Evolutionary conservation across 176 grass and related monocot species (phyloP), one percentile per base, ranked within the genome.

Genomic region (Avena insularis): DNA sequence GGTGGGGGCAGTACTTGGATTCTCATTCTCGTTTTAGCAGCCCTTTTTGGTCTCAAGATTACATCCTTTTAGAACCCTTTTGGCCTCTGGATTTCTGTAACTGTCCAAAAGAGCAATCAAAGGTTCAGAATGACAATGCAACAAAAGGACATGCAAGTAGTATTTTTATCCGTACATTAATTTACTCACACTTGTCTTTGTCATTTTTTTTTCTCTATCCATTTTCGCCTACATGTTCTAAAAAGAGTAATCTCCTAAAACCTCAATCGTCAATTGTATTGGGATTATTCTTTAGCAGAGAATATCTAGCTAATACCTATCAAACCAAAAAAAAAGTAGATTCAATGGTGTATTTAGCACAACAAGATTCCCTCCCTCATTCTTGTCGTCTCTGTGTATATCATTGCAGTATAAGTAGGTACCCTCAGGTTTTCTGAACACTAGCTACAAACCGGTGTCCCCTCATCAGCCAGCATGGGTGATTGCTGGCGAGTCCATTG

Each of bases 1-100:
- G 90, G 59, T 53, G 50, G 50, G 2, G 25, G 25, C 12, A 15
- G 55, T 83, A 82, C 20, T 77, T 63, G 71, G 90, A 88, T 91
- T 91, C 78, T 85, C 60, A 56, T 76, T 61, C 58, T 11, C 48
- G 19, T 46, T 84, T 90, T 55, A 23, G 85, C 58, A 57, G 2
- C 46, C 46, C 0, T 20, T 57, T 56, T 66, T 67, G 19, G 84
- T 6, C 57, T 65, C 45, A 14, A 4, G 45, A 13, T 68, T 75
- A 48, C 38, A 76, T 8, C 2, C 20, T 59, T 50, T 12, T 3
- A 10, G 66, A 43, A 0, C n/a, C 48, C 0, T 82, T 40, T 56
- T 57, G 12, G 82, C 13, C 29, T 71, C 64, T 35, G 2, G 38
- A 33, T 62, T 43, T 55, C 25, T 79, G 15, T 21, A 49, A 9